phyloP scores from a whole-genome alignment of 306 rosid genomes.

The Acacia crassicarpa region DNA sequence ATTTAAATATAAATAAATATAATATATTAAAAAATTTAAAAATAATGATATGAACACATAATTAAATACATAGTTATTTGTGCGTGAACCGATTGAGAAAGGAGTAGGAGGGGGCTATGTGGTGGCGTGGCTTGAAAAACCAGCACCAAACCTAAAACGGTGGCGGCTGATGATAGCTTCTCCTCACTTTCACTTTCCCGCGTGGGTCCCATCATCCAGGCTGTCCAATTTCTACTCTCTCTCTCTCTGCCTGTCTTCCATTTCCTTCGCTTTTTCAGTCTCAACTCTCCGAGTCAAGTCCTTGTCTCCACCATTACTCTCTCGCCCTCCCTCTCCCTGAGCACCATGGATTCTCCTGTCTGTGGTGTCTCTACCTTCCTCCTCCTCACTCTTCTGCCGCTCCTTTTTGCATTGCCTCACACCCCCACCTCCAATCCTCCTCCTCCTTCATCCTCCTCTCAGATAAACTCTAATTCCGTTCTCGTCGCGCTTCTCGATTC shows the following conservation, averaged over 20 bases:
- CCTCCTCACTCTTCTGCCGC: neutral
- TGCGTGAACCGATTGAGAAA: too few relatives aligned
- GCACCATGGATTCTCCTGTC: conserved; percentile 8
- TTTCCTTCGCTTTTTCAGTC: neutral
- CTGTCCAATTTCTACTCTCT: neutral
- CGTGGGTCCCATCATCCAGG: neutral
- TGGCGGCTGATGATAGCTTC: neutral
- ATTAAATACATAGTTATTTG: too few relatives aligned
- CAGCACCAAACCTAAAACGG: neutral
- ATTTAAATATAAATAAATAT: too few relatives aligned
- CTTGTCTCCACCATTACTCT: neutral
- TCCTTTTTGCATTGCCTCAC: conserved; percentile 1
- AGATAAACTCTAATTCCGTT: conserved; percentile 11
- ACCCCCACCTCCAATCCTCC: neutral
- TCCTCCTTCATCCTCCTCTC: neutral
- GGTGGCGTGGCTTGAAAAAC: neutral
- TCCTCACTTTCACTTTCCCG: neutral
- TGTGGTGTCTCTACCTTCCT: conserved; percentile 8
- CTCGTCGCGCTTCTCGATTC: conserved; percentile 19
- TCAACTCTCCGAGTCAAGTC: neutral
- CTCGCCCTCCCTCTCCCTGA: neutral
- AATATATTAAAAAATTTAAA: too few relatives aligned
- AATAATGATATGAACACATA: too few relatives aligned
- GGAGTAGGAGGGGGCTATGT: neutral
- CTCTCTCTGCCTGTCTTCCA: neutral